Evolutionary conservation across 176 grass and related monocot genomes (phyloP), one percentile per base, ranked within the genome.

Genomic region (Oryza glaberrima): DNA sequence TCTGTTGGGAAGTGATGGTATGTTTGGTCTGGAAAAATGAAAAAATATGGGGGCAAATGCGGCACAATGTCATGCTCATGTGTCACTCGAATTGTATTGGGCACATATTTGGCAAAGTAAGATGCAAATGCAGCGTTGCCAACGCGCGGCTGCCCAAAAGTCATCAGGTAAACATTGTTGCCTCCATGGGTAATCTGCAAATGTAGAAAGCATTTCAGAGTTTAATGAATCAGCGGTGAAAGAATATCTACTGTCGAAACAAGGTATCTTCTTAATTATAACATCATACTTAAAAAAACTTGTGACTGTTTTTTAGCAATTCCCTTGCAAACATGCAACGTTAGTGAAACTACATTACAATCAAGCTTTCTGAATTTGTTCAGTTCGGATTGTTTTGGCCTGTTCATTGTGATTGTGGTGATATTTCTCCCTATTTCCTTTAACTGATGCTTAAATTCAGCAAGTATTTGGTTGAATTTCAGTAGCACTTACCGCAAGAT

Each of bases 1-100:
- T 89, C 88, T 85, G 77, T 94, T 60, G 92, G 84, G 73, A 94
- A 94, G 84, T 94, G 92, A 63, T 67, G 89, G 36, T 94, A 94
- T 15, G 87, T 82, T 76, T 82, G 82, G 3, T 45, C 1, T 19
- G 87, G 69, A 1, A 94, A 83, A 52, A 84, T 85, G 38, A 66
- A 91, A 47, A 91, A 94, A 69, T 91, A 91, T 35, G 92, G 92
- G 2, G 92, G 92, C 70, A 94, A 89, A 84, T 91, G 89, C 23
- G 92, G 92, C 66, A 94, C 92, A 11, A 91, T 84, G 73, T 94
- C 92, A 63, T 56, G 83, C 26, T 75, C 92, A 23, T 94, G 92
- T 54, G 86, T 91, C 77, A 94, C 76, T 61, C 92, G 83, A 69
- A 94, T 68, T 45, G 86, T 78, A 52, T 84, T 82, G n/a, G 84